A percentile compares a stretch with the other conserved stretches of the same genome.
Conservation (phyloP, 2,329 filamentous ascomycete genomes). For the Aureobasidium sp. region DNA sequence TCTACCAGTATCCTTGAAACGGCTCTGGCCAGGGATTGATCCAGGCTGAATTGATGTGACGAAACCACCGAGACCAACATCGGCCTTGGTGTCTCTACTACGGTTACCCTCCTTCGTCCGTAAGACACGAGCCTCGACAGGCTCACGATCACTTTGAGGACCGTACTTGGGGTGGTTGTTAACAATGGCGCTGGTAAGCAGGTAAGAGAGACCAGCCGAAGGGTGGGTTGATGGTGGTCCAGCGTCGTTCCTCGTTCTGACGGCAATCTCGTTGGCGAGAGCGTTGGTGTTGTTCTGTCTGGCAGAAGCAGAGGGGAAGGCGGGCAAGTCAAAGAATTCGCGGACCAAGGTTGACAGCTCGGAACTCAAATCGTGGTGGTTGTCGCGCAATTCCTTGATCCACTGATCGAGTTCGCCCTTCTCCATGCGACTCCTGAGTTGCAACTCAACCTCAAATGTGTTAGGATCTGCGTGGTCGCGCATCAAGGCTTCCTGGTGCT, state of each 20-base stretch:
- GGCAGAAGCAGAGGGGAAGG: constrained; percentile 32
- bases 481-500: constrained; percentile 6
- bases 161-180: constrained; percentile 56
- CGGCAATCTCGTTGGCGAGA: background rate
- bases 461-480: constrained; percentile 10
- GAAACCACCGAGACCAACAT: constrained; percentile 40
- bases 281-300: constrained; percentile 13
- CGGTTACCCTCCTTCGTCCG: constrained; percentile 36
- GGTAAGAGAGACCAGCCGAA: constrained; percentile 57
- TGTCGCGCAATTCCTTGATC: constrained; percentile 37
- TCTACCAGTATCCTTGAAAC: constrained; percentile 31
- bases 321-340: constrained; percentile 51
- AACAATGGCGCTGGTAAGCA: constrained; percentile 48
- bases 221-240: constrained; percentile 58
- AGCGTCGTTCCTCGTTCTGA: constrained; percentile 16
- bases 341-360: constrained; percentile 47
- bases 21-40: background rate
- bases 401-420: constrained; percentile 14
- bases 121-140: constrained; percentile 53
- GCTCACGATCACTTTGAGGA: constrained; percentile 47
- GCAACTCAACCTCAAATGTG: constrained; percentile 12
- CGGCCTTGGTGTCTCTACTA: constrained; percentile 29
- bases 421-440: constrained; percentile 1
- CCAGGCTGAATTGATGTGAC: constrained; percentile 30
- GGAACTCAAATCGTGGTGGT: constrained; percentile 40